These are phyloP conservation scores for Cryptococcus amylolentus DNA, from an alignment of 1,284 basidiomycete species.

Conservation along the genomic window DNA sequence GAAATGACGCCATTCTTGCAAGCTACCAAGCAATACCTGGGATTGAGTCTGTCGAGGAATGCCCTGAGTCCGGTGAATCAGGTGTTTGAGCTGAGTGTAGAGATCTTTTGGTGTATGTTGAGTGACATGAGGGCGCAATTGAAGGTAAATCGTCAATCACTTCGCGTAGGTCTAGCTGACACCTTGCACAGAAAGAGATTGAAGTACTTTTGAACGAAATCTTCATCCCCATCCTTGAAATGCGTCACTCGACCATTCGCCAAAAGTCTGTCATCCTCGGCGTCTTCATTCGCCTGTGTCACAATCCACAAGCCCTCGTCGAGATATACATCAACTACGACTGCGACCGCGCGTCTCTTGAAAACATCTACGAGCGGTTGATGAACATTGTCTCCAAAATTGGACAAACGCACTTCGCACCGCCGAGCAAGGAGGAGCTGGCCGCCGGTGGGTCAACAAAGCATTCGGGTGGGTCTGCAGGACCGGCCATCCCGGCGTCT, in stretches of 20 bases:
- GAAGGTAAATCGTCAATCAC: constrained; percentile 58
- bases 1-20: constrained; percentile 86
- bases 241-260: constrained; percentile 91
- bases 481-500: constrained; percentile 57
- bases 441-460: constrained; percentile 27
- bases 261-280: constrained; percentile 88
- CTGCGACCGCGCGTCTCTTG: constrained; percentile 84
- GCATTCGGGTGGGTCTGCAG: constrained; percentile 47
- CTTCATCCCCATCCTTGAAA: constrained; percentile 97
- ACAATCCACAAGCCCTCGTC: constrained; percentile 92
- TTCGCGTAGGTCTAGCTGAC: neutral
- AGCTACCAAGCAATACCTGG: constrained; percentile 91
- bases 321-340: constrained; percentile 98
- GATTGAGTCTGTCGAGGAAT: constrained; percentile 87
- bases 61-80: constrained; percentile 92
- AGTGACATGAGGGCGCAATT: constrained; percentile 91
- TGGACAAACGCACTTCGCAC: constrained; percentile 64
- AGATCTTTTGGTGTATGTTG: constrained; percentile 97
- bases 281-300: constrained; percentile 79
- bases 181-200: constrained; percentile 80
- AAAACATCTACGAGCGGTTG: constrained; percentile 94
- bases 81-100: constrained; percentile 96
- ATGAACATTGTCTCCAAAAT: constrained; percentile 94
- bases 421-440: constrained; percentile 51
- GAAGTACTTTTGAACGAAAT: constrained; percentile 98